A percentile compares a stretch with the other conserved stretches of the same genome.
phyloP scores from a whole-genome alignment of 495 filamentous ascomycete genomes.

The Lepidopterella palustris region DNA sequence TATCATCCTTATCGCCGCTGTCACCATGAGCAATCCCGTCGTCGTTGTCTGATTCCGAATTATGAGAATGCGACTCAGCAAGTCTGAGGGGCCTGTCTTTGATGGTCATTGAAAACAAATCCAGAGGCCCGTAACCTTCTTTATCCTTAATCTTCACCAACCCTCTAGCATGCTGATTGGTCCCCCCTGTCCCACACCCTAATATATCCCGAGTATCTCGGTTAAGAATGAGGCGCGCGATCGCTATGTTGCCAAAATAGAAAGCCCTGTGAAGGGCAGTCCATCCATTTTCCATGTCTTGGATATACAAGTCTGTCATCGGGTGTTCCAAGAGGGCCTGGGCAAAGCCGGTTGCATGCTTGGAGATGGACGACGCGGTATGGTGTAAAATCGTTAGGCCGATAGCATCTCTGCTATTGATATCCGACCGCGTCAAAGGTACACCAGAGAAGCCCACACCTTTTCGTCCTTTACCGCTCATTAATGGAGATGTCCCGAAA shows the following conservation, averaged over 20 bases:
- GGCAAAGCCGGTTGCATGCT: slow-evolving; percentile 64
- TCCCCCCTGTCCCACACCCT: slow-evolving; percentile 41
- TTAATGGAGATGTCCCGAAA: slow-evolving; percentile 45
- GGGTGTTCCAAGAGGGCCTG: slow-evolving; percentile 71
- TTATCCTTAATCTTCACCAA: slow-evolving; percentile 93
- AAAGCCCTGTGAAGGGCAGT: slow-evolving; percentile 87
- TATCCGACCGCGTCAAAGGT: slow-evolving; percentile 59
- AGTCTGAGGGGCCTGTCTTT: slow-evolving; percentile 42
- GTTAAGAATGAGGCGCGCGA: slow-evolving; percentile 71
- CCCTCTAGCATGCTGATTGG: slow-evolving; percentile 46
- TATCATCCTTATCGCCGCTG: slow-evolving; percentile 30
- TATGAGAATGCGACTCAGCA: slow-evolving; percentile 26
- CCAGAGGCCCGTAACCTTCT: slow-evolving; percentile 90
- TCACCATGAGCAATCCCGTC: slow-evolving; percentile 23
- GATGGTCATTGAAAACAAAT: slow-evolving; percentile 80
- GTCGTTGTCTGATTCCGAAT: slow-evolving; percentile 38
- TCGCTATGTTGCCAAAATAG: slow-evolving; percentile 85
- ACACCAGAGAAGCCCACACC: slow-evolving; percentile 32
- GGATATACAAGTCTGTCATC: slow-evolving; percentile 73
- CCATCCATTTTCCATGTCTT: slow-evolving; percentile 92
- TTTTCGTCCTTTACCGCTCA: slow-evolving; percentile 40
- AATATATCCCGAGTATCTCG: slow-evolving; percentile 64
- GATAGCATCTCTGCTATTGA: slow-evolving; percentile 72
- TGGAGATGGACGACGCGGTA: slow-evolving; percentile 65
- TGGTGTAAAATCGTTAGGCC: slow-evolving; percentile 82